These are phyloP conservation scores for Citrus mangshanensis DNA, from an alignment of 345 rosid species.

Conservation along the genomic window DNA sequence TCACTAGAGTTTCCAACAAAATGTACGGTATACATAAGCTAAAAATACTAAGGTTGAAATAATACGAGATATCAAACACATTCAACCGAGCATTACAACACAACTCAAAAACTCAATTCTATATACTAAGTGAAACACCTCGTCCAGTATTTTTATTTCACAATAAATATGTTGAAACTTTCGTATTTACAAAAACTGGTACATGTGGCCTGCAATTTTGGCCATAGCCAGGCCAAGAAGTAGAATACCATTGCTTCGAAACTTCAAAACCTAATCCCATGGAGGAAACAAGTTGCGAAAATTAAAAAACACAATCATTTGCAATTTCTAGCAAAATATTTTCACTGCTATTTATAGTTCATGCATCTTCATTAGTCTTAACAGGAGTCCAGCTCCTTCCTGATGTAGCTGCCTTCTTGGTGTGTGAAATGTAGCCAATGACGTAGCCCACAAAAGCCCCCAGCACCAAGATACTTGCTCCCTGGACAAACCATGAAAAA, in stretches of 20 bases:
- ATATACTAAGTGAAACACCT: neutral
- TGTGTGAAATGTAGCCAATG: conserved; percentile 55
- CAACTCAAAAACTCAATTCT: neutral
- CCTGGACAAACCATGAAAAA: conserved; percentile 53
- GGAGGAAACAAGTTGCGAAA: neutral
- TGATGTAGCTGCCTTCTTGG: conserved; percentile 40
- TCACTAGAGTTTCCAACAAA: neutral
- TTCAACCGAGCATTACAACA: neutral
- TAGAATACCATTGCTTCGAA: neutral
- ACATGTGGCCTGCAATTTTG: neutral
- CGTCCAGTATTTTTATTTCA: neutral
- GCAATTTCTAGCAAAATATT: neutral
- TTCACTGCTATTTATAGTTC: conserved; percentile 15
- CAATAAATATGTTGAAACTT: neutral
- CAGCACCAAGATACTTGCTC: conserved; percentile 64
- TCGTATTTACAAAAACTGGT: conserved; percentile 1
- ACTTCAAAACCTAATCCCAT: neutral
- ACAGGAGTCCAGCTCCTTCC: conserved; percentile 57
- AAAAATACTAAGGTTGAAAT: neutral
- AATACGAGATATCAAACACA: neutral
- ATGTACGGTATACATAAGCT: neutral
- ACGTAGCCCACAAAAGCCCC: conserved; percentile 65
- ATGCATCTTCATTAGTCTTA: conserved; percentile 53
- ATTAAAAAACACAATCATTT: neutral
- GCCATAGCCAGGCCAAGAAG: neutral